A percentile compares a stretch with the other conserved stretches of the same genome.
phyloP scores from a whole-genome alignment of 139 green algal genomes.

The Volvox africanus region DNA sequence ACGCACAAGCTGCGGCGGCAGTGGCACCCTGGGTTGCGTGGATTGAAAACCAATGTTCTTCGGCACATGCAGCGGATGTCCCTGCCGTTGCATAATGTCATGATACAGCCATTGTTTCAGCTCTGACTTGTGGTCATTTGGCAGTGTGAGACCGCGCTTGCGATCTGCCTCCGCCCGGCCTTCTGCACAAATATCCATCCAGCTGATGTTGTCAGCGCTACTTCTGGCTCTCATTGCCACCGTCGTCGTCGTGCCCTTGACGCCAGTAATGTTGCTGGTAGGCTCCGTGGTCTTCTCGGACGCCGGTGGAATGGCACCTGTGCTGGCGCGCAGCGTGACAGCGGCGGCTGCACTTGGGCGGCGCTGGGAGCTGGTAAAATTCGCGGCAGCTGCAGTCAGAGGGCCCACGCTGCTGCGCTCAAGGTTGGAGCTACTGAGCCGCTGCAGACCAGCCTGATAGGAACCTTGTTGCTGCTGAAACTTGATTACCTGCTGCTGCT shows the following conservation, averaged over 20 bases:
- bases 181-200: slow-evolving; percentile 2
- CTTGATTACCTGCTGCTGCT: neutral
- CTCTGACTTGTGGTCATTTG: neutral
- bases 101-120: slow-evolving; percentile 16
- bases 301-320: neutral
- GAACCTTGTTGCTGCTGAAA: neutral
- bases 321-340: neutral
- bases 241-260: neutral
- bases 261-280: neutral
- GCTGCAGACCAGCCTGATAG: neutral
- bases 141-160: slow-evolving; percentile 1
- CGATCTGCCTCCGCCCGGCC: slow-evolving; percentile 11
- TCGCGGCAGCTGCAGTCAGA: neutral
- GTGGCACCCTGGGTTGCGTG: neutral
- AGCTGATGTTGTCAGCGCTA: neutral
- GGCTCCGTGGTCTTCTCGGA: neutral
- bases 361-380: too few species aligned
- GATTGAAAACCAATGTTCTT: neutral
- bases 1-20: too few species aligned
- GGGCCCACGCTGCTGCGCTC: neutral
- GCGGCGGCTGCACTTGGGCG: too few species aligned
- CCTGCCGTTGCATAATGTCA: neutral
- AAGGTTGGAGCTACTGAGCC: neutral
- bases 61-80: neutral
- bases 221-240: neutral